Evolutionary conservation across 192 early-diverging fungal genomes (phyloP).

Genomic region (Backusella morwellensis): DNA sequence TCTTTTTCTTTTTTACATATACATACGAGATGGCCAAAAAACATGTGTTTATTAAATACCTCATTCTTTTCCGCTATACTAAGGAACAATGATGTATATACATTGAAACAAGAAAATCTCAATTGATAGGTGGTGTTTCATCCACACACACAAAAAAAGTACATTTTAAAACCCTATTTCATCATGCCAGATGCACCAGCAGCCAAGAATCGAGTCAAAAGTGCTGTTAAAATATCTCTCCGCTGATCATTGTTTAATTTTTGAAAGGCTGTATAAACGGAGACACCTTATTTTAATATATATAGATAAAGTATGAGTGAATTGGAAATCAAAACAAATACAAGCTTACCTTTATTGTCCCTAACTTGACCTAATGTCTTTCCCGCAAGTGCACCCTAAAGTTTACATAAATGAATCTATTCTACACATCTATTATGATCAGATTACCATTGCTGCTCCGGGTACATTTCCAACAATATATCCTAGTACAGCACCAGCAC

Average conservation of each 20-base stretch:
- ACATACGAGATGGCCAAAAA: too few relatives aligned
- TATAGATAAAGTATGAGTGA: not conserved
- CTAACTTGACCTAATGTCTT: constrained; percentile 60
- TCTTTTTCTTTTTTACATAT: too few relatives aligned
- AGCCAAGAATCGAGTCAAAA: constrained; percentile 24
- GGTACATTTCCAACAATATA: constrained; percentile 26
- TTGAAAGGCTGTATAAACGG: constrained; percentile 40
- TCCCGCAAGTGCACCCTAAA: constrained; percentile 59
- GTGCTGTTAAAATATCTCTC: constrained; percentile 26
- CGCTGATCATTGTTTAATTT: constrained; percentile 14
- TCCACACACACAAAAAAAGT: not conserved
- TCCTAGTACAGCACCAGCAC: constrained; percentile 30
- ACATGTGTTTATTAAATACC: too few relatives aligned
- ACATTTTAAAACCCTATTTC: constrained; percentile 4
- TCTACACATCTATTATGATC: not conserved
- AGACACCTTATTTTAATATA: constrained; percentile 22
- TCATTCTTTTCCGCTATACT: too few relatives aligned
- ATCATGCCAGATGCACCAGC: constrained; percentile 20
- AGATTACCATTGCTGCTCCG: constrained; percentile 27
- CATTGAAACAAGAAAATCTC: not conserved
- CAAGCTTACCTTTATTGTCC: constrained; percentile 45
- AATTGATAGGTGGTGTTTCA: not conserved
- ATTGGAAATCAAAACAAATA: not conserved
- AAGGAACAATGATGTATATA: not conserved
- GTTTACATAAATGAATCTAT: not conserved